Base-by-base conservation (phyloP, 192 early-diverging fungal species). In the Dissophora ornata region DNA sequence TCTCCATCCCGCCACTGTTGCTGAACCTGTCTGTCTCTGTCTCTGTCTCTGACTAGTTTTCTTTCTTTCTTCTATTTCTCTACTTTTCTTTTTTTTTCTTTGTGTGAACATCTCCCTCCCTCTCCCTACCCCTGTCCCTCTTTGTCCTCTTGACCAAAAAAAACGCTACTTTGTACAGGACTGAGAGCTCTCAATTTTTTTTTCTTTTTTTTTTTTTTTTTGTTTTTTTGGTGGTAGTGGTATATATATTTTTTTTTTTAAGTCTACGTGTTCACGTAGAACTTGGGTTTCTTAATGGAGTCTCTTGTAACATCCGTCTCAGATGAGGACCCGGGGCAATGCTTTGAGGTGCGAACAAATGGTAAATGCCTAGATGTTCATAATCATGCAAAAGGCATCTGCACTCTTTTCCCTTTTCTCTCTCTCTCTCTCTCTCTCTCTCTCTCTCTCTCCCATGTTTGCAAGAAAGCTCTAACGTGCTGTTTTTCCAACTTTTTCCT, bases 291-390 rank as follows among this genome's bases (percentile, higher is more conserved):
- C 29, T 45, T 19, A 19, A 51, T 46, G 45, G 29, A 57, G 44
- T 28, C 33, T 22, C 25, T 36, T 36, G 13, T 34, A 50, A 33
- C 48, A 18, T 18, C 34, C 25, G 22, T 40, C 19, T 11, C 32
- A 15, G 22, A 50, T 26, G 52, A 56, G 41, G 41, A 33, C 33
- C 16, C 44, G 32, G 32, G 41, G 21, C 11, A 25, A 49, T 38
- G 45, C 54, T 49, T 25, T 29, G 46, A 57, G 46, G 55, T 57
- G 46, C 44, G 34, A 24, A 67, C 65, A 32, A 57, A 57, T 48
- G 65, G 54, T 67, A 56, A 67, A 49, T 36, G 44, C 36, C 13
- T 38, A 13, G 7, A 38, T 6, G 7, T 13, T 38, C 36, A 38
- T 38, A 13, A 10, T 11, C 22, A 59, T 18, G n/a, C 13, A 45